Conservation (phyloP, 495 filamentous ascomycete genomes). For the Trichocladium antarcticum region DNA sequence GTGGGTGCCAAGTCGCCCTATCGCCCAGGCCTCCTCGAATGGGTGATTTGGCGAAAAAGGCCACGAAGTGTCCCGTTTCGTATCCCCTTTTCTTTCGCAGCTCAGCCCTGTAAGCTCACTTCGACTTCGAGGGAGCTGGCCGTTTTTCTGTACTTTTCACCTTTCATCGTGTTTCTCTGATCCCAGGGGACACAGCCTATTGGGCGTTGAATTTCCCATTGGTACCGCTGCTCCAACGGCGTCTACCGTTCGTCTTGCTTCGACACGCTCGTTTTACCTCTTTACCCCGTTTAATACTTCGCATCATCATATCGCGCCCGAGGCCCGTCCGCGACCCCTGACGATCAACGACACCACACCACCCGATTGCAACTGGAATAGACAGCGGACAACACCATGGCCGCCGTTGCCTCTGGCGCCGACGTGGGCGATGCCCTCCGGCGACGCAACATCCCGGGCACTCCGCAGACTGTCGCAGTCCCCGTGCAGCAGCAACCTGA, state of each 20-base stretch:
- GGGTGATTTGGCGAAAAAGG: conserved; percentile 20
- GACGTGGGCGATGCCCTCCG: conserved; percentile 56
- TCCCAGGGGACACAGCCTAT: conserved; percentile 13
- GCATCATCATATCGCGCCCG: conserved; percentile 12
- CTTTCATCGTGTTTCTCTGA: conserved; percentile 14
- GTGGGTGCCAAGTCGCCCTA: conserved; percentile 16
- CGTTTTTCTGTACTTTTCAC: conserved; percentile 11
- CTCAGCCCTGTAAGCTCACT: conserved; percentile 19
- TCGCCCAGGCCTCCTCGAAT: conserved; percentile 6
- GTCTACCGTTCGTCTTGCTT: conserved; percentile 13
- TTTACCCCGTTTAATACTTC: conserved; percentile 18
- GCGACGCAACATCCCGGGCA: conserved; percentile 57
- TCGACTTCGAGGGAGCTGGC: conserved; percentile 11
- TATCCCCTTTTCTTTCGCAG: conserved; percentile 18
- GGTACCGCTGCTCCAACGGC: conserved; percentile 9
- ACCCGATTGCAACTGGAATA: not conserved
- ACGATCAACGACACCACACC: not conserved
- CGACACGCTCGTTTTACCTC: conserved; percentile 22
- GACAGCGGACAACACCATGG: conserved; percentile 30
- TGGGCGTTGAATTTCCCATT: conserved; percentile 10
- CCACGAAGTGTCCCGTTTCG: conserved; percentile 20
- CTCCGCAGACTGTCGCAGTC: conserved; percentile 31
- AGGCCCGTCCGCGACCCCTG: conserved; percentile 6
- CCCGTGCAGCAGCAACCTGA: conserved; percentile 37
- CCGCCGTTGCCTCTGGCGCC: conserved; percentile 53